Base-by-base conservation (phyloP, 1,284 basidiomycete genomes). In the Naganishia cerealis region DNA sequence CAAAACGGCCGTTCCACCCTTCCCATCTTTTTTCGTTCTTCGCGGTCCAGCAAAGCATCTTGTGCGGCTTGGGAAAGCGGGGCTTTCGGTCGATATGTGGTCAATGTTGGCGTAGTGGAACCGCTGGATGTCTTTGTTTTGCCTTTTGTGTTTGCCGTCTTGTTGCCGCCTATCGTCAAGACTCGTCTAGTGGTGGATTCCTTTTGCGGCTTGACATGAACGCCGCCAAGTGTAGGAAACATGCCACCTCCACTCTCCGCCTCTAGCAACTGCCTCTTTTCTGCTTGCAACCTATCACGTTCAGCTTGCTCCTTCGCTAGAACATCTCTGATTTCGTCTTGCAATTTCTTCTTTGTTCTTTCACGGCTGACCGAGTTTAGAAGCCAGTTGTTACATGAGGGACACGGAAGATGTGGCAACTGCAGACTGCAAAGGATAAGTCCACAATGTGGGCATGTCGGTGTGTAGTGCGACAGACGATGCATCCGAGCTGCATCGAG, bases 351-450 rank as follows among this genome's bases (percentile, higher is more conserved):
- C 61, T 79, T 71, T 9, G 80, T 53, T 7, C 57, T 53, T 53
- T 70, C 75, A 6, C 78, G 75, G 8, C 76, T 72, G 38, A 78
- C 74, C n/a, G 75, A 72, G 4, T 74, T 71, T 39, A 79, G 71
- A 5, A 79, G 74, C 7, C 69, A 59, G 18, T 69, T 69, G 0
- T 68, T 48, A 69, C 81, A 82, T n/a, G 80, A 81, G 16, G 81
- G 81, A 70, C 81, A 82, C 12, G 80, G 76, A 21, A 75, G 75
- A 56, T 80, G 75, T 16, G 79, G 72, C 0, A 74, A 70, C 52
- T 82, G 81, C 33, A 81, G 65, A 6, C 63, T 26, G 71, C 81
- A 82, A 53, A 81, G 70, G 24, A 79, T 74, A 10, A 82, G 73
- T 9, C 78, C 77, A 71, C 81, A 82, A 2, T 71, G 63, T 3